Percentiles rank a stretch among this genome's conserved stretches.
Evolutionary conservation across 306 rosid species (phyloP).

Genomic region (Clitoria ternatea): DNA sequence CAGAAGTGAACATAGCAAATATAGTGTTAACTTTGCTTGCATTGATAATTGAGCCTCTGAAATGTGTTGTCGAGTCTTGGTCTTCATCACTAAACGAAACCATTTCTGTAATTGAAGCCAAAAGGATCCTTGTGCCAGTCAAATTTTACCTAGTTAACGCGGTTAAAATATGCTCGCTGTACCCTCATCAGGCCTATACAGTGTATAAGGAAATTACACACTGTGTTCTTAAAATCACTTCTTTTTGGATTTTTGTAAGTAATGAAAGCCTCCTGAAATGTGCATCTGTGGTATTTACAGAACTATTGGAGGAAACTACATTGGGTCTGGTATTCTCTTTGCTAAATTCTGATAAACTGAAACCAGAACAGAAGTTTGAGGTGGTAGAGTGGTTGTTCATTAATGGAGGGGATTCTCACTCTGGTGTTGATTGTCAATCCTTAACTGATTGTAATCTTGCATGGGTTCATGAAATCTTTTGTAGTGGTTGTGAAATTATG

Average conservation of each 20-base stretch:
- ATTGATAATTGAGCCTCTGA: slow-evolving; percentile 63
- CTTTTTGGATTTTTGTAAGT: slow-evolving; percentile 55
- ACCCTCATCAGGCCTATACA: slow-evolving; percentile 64
- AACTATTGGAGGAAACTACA: slow-evolving; percentile 69
- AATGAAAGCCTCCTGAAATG: slow-evolving; percentile 47
- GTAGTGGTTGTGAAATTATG: slow-evolving; percentile 46
- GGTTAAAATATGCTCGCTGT: slow-evolving; percentile 64
- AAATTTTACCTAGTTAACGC: slow-evolving; percentile 83
- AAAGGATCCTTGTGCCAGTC: slow-evolving; percentile 75
- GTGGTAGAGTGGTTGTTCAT: slow-evolving; percentile 61
- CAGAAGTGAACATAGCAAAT: slow-evolving; percentile 45
- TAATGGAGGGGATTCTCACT: slow-evolving; percentile 33
- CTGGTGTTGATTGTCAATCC: slow-evolving; percentile 28
- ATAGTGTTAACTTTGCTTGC: slow-evolving; percentile 53
- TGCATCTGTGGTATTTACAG: slow-evolving; percentile 55
- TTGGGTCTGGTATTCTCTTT: slow-evolving; percentile 57
- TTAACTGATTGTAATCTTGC: slow-evolving; percentile 26
- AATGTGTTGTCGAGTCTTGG: slow-evolving; percentile 70
- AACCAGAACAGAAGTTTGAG: slow-evolving; percentile 49
- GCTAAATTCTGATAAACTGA: slow-evolving; percentile 59
- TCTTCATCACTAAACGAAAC: slow-evolving; percentile 43
- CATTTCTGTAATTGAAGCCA: slow-evolving; percentile 73
- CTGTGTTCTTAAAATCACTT: slow-evolving; percentile 58
- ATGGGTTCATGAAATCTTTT: slow-evolving; percentile 35
- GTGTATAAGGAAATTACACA: slow-evolving; percentile 55